Conservation (phyloP, 179 eudicot genomes). For the Spergularia azorica region DNA sequence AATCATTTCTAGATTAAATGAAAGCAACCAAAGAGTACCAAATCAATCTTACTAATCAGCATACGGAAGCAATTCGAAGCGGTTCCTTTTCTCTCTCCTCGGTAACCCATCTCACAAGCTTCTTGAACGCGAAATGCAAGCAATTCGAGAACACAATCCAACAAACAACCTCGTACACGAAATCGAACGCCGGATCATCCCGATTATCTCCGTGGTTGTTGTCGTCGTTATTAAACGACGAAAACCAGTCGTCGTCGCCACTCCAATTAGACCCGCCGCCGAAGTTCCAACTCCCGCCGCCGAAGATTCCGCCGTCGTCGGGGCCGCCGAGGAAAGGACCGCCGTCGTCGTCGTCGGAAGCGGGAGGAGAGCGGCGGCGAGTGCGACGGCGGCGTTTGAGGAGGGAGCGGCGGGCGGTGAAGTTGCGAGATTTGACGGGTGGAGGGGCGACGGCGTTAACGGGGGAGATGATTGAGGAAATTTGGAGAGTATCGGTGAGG, state of each 20-base stretch:
- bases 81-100: conserved; percentile 58
- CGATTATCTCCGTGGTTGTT: conserved; percentile 14
- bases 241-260: conserved; percentile 41
- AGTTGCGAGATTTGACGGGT: conserved; percentile 36
- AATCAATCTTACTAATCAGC: conserved; percentile 30
- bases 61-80: conserved; percentile 39
- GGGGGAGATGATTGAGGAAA: conserved; percentile 40
- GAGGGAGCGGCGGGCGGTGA: conserved; percentile 33
- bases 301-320: conserved; percentile 31
- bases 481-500: conserved; percentile 27
- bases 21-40: conserved; percentile 11
- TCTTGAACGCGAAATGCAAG: conserved; percentile 68
- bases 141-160: conserved; percentile 73
- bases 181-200: conserved; percentile 73
- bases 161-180: conserved; percentile 63
- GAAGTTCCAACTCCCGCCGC: conserved; percentile 36
- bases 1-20: neutral
- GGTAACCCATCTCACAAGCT: conserved; percentile 43
- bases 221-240: conserved; percentile 22
- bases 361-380: conserved; percentile 38
- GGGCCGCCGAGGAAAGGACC: conserved; percentile 10
- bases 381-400: conserved; percentile 48
- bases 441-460: conserved; percentile 51
- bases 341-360: conserved; percentile 36
- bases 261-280: conserved; percentile 45